Base-by-base conservation (phyloP, 179 eudicot genomes). In the Drosera spatulata region DNA sequence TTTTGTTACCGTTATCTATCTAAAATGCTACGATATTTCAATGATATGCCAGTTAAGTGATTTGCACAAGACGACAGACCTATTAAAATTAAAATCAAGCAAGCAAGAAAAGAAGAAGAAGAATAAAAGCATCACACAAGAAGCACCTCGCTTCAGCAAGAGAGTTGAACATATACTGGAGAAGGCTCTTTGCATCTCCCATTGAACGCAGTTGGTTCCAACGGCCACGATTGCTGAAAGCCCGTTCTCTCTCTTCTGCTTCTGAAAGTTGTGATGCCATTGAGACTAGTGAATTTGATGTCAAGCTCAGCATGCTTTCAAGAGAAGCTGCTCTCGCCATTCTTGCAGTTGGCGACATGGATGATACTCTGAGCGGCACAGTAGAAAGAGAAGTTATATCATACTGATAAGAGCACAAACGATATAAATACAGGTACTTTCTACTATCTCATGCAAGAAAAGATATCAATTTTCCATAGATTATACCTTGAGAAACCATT, bases 211-310 rank as follows among this genome's bases (percentile, higher is more conserved):
- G 75, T 57, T 89, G 97, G 77, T 85, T 87, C 94, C 95, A 93
- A 49, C 91, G 88, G 60, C 97, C 95, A 67, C 97, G 99, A 62
- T 61, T 77, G 61, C 77, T 79, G 47, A 86, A 76, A 60, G 82
- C 82, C 65, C 97, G 99, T 61, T 93, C 99, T 47, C 99, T 70
- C 72, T 93, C 99, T 79, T 93, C 99, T 39, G 99, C 99, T 74
- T 93, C 99, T 47, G 99, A 93, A 66, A 93, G 99, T 69, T 93
- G 99, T 72, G 99, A 89, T 61, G 99, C 99, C 99, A 93, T 93
- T 53, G 95, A 79, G 42, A 93, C 99, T n/a, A 93, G 86, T 58
- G 99, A 89, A 75, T 93, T 86, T 59, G 99, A 93, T 60, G 99
- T 81, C 61, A 93, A 82, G 70, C 91, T 77, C 51, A 93, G 74